Evolutionary conservation across 2,329 filamentous ascomycete genomes (phyloP).

Genomic region (Calonectria pseudoturangicola): DNA sequence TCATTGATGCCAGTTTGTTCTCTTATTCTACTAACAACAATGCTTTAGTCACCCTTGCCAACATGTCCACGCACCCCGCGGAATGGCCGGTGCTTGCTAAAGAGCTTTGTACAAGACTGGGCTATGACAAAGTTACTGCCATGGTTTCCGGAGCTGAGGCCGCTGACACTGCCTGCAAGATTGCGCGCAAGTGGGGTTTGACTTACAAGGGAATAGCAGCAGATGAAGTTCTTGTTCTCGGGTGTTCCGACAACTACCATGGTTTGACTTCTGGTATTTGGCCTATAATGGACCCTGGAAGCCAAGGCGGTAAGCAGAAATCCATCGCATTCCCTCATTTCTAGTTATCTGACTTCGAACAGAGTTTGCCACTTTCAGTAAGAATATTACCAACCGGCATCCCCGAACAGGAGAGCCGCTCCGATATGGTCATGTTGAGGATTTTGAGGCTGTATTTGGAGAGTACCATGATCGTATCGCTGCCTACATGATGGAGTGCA

Average conservation of each 20-base stretch:
- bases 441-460: neutral
- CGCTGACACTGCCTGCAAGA: constrained; percentile 13
- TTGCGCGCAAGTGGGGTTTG: constrained; percentile 6
- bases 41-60: neutral
- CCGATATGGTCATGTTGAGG: neutral
- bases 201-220: neutral
- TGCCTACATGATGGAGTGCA: constrained; percentile 7
- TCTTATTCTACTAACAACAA: neutral
- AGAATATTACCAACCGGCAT: neutral
- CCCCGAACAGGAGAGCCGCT: neutral
- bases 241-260: neutral
- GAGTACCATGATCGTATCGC: constrained; percentile 5
- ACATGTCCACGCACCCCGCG: constrained; percentile 2
- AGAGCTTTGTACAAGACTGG: neutral
- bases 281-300: neutral
- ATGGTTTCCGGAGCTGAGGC: constrained; percentile 14
- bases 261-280: neutral
- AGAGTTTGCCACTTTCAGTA: constrained; percentile 9
- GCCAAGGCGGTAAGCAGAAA: neutral
- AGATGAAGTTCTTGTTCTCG: neutral
- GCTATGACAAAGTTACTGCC: constrained; percentile 5
- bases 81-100: neutral
- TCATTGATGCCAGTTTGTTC: too few species aligned
- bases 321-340: too few species aligned
- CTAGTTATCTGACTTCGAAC: neutral